These are phyloP conservation scores for Gyromitra esculenta DNA, from an alignment of 2,329 filamentous ascomycete genomes.

Conservation along the genomic window DNA sequence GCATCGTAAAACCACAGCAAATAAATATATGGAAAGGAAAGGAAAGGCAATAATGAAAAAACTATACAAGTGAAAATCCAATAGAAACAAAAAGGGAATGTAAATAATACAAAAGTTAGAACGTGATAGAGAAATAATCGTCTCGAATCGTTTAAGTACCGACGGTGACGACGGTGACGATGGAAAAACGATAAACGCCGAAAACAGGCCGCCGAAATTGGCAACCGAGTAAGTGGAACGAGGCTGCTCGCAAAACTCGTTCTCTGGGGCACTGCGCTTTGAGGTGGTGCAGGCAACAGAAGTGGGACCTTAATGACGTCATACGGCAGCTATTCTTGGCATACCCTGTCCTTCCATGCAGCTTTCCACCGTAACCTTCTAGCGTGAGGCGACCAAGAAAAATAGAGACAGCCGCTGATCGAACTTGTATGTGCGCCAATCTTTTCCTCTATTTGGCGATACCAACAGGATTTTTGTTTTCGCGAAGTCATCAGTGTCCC, in stretches of 20 bases:
- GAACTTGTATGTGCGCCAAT: constrained; percentile 42
- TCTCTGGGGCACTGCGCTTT: constrained; percentile 15
- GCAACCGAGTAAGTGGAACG: constrained; percentile 34
- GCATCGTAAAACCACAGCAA: constrained; percentile 5
- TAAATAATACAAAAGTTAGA: constrained; percentile 41
- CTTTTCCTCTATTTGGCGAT: constrained; percentile 16
- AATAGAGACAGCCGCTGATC: constrained; percentile 37
- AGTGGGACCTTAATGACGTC: constrained; percentile 43
- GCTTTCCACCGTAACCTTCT: constrained; percentile 39
- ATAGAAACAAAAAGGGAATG: constrained; percentile 18
- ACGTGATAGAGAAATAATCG: constrained; percentile 33
- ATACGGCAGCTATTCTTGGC: constrained; percentile 31
- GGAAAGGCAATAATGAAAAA: constrained; percentile 22
- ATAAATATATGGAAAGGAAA: constrained; percentile 24
- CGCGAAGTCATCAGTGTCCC: constrained; percentile 27
- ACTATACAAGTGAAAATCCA: constrained; percentile 29
- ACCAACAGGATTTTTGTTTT: constrained; percentile 45
- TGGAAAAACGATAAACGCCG: constrained; percentile 33
- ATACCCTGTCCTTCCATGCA: constrained; percentile 37
- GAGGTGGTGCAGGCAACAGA: constrained; percentile 27
- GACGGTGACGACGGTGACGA: constrained; percentile 9
- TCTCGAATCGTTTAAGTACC: constrained; percentile 15
- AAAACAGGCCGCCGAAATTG: constrained; percentile 39
- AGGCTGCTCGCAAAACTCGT: constrained; percentile 31
- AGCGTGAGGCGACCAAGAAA: constrained; percentile 41